Evolutionary conservation across 441 rosid species (phyloP).

Genomic region (Gossypium davidsonii): DNA sequence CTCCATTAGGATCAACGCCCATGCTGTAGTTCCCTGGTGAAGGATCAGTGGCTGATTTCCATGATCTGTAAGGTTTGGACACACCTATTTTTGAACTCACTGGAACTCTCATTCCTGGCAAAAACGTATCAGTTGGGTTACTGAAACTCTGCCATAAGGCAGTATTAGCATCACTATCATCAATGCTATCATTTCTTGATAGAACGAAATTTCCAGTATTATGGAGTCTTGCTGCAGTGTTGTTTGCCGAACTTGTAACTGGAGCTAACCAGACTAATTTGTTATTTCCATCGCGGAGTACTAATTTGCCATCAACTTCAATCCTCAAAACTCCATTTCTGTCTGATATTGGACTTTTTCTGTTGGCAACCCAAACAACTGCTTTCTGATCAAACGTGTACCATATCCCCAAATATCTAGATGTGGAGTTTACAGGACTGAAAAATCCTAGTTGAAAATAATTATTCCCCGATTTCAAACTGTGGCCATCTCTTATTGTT

Average conservation of each 20-base stretch:
- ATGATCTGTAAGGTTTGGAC: slow-evolving; percentile 41
- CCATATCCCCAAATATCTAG: slow-evolving; percentile 68
- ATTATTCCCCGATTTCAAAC: slow-evolving; percentile 1
- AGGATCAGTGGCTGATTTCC: slow-evolving; percentile 72
- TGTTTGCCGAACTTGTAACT: slow-evolving; percentile 23
- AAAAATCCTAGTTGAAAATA: slow-evolving; percentile 67
- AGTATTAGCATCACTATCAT: slow-evolving; percentile 16
- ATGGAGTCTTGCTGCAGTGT: slow-evolving; percentile 27
- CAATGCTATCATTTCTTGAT: slow-evolving; percentile 20
- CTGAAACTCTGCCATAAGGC: slow-evolving; percentile 65
- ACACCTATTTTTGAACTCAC: slow-evolving; percentile 35
- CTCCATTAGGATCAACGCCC: slow-evolving; percentile 56
- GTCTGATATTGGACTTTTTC: slow-evolving; percentile 46
- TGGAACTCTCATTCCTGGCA: slow-evolving; percentile 61
- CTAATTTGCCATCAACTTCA: slow-evolving; percentile 47
- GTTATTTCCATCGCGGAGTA: slow-evolving; percentile 35
- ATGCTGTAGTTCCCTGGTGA: slow-evolving; percentile 54
- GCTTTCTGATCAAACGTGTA: slow-evolving; percentile 41
- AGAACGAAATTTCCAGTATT: slow-evolving; percentile 46
- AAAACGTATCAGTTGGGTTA: slow-evolving; percentile 55
- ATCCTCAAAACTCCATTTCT: slow-evolving; percentile 43
- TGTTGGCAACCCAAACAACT: slow-evolving; percentile 80
- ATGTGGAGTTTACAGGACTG: slow-evolving; percentile 29
- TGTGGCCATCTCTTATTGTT: not conserved
- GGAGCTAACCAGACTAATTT: slow-evolving; percentile 47